Conservation (phyloP, 495 filamentous ascomycete genomes). For the Bathelium albidoporum region DNA sequence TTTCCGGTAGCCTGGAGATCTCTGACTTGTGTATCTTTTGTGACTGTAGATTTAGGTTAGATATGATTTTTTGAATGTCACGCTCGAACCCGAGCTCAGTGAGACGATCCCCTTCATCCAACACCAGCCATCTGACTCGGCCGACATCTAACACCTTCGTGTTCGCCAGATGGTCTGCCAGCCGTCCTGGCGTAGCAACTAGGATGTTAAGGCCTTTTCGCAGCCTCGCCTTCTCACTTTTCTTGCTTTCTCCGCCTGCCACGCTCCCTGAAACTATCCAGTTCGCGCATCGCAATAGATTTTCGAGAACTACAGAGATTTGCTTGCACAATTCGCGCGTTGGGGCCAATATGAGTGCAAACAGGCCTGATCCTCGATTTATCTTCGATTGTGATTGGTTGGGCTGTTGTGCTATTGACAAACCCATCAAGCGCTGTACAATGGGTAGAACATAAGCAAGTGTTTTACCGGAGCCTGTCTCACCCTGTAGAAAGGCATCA, state of each 20-base stretch:
- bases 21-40: slow-evolving; percentile 24
- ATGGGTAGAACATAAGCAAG: slow-evolving; percentile 87
- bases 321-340: slow-evolving; percentile 91
- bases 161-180: slow-evolving; percentile 84
- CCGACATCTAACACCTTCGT: slow-evolving; percentile 81
- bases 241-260: slow-evolving; percentile 94
- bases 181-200: slow-evolving; percentile 82
- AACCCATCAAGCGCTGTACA: slow-evolving; percentile 70
- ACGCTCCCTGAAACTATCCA: slow-evolving; percentile 91
- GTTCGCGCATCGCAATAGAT: slow-evolving; percentile 66
- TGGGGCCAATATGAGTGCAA: slow-evolving; percentile 83
- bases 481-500: slow-evolving; percentile 93
- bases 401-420: slow-evolving; percentile 37
- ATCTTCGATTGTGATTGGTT: slow-evolving; percentile 27
- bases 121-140: slow-evolving; percentile 81
- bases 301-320: slow-evolving; percentile 74
- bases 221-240: slow-evolving; percentile 86
- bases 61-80: slow-evolving; percentile 69
- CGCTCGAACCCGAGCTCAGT: slow-evolving; percentile 97
- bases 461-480: slow-evolving; percentile 96
- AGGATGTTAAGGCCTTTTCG: slow-evolving; percentile 91
- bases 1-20: slow-evolving; percentile 51
- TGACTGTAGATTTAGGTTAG: slow-evolving; percentile 54
- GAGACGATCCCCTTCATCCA: slow-evolving; percentile 91
- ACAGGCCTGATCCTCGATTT: slow-evolving; percentile 77